Evolutionary conservation across 2,329 filamentous ascomycete species (phyloP).

Genomic region (Neonectria magnoliae): DNA sequence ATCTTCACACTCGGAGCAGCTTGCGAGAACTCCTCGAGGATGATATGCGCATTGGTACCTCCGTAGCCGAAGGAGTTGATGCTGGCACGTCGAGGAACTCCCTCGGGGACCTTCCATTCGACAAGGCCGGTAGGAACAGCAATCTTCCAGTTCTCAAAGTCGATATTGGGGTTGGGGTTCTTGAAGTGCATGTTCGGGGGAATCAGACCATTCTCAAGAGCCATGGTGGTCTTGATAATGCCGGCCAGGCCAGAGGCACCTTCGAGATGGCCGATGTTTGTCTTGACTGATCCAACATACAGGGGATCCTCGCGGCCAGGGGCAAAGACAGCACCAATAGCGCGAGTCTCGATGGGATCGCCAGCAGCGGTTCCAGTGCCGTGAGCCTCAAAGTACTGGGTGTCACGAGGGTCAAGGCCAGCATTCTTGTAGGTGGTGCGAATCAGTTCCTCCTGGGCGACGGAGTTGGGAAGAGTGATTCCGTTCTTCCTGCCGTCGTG

Average conservation of each 20-base stretch:
- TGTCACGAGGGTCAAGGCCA: constrained; percentile 28
- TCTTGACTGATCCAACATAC: constrained; percentile 36
- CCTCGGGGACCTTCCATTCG: constrained; percentile 28
- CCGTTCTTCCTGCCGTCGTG: constrained; percentile 32
- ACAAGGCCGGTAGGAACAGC: constrained; percentile 28
- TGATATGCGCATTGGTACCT: constrained; percentile 41
- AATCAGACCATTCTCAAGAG: constrained; percentile 35
- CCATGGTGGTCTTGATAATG: constrained; percentile 39
- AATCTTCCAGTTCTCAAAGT: constrained; percentile 39
- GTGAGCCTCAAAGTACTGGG: constrained; percentile 55
- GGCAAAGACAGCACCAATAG: constrained; percentile 46
- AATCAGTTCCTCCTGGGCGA: constrained; percentile 19
- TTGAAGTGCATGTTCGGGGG: constrained; percentile 35
- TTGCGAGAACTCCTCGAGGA: constrained; percentile 30
- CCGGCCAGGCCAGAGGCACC: constrained; percentile 35
- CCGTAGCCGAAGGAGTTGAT: constrained; percentile 45
- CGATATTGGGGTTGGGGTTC: constrained; percentile 39
- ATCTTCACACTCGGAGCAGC: constrained; percentile 23
- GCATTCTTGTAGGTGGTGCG: constrained; percentile 20
- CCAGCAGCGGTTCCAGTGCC: constrained; percentile 64
- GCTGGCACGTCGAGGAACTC: constrained; percentile 22
- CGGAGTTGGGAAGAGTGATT: constrained; percentile 48
- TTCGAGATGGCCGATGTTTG: constrained; percentile 41
- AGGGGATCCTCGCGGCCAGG: constrained; percentile 14
- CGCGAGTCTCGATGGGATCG: constrained; percentile 62